These are phyloP conservation scores for Candida odintsovae DNA, from an alignment of 805 yeast genomes.

Conservation along the genomic window DNA sequence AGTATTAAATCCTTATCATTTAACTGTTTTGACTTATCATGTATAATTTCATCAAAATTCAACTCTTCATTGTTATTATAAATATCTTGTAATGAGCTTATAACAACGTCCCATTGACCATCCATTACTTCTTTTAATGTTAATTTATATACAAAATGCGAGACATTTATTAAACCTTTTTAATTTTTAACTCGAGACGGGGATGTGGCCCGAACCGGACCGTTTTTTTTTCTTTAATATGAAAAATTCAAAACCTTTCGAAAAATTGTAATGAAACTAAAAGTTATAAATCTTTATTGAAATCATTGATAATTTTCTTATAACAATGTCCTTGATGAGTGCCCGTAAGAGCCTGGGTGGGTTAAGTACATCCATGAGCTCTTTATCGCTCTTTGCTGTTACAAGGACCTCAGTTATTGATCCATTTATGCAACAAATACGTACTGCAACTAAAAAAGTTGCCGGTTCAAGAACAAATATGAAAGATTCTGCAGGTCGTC, in stretches of 20 bases:
- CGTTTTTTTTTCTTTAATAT: not conserved
- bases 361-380: not conserved
- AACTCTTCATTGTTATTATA: constrained; percentile 54
- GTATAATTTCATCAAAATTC: constrained; percentile 38
- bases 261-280: too few relatives aligned
- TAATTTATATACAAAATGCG: not conserved
- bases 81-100: constrained; percentile 62
- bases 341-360: constrained; percentile 8
- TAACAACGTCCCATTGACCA: constrained; percentile 64
- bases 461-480: constrained; percentile 93
- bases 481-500: constrained; percentile 91
- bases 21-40: constrained; percentile 24
- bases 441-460: constrained; percentile 91
- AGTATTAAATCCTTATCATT: constrained; percentile 34
- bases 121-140: constrained; percentile 31
- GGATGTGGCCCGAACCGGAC: not conserved
- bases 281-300: too few relatives aligned
- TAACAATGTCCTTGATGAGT: constrained; percentile 15
- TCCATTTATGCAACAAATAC: constrained; percentile 36
- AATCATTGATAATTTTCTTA: too few relatives aligned
- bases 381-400: not conserved
- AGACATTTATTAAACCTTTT: not conserved
- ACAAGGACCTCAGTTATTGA: constrained; percentile 1
- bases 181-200: too few relatives aligned
- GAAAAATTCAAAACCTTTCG: not conserved